Base-by-base conservation (phyloP, 768 basidiomycete species). In the Lentinula sp. region DNA sequence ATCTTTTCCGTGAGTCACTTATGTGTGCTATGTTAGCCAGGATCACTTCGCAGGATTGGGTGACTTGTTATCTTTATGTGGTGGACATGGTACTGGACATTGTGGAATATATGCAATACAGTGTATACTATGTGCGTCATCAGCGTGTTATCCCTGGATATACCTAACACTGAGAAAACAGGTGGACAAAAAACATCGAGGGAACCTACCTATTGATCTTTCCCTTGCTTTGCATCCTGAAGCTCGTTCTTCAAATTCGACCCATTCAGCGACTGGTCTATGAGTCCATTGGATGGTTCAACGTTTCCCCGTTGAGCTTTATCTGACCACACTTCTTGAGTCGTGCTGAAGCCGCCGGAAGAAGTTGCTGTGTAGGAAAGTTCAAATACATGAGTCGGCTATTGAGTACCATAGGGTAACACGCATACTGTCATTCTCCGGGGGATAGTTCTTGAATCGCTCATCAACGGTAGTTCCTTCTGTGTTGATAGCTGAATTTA, bases 301-400 rank as follows among this genome's bases (percentile, higher is more conserved):
- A 45, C 45, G 8, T 69, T 63, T 16, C 71, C 69, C 35, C 70
- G 67, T 59, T 70, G 71, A 12, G 67, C 65, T 35, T 63, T 67
- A 41, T 67, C 61, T 4, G 69, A 68, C 71, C 71, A 70, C 7
- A 72, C 64, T 43, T 68, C 67, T 36, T 54, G 37, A 13, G 67
- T 23, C 4, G 66, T 64, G 42, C 68, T 65, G 48, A 69, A 72
- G 6, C 71, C 71, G 1, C 69, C 71, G 41, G 66, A 68, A 3
- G 71, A 64, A 12, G 68, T 69, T 16, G 67, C 69, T 70, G 39
- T 6, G 23, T 16, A 57, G 20, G 13, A 48, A 28, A 45, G 18
- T 33, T 49, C 36, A 3, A 55, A 33, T 49, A 39, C n/a, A 16
- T 37, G 32, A 58, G 18, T 48, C 6, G 16, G 18, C 20, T 42